Evolutionary conservation across 805 yeast species (phyloP).

Genomic region (Saccharomyces jurei): DNA sequence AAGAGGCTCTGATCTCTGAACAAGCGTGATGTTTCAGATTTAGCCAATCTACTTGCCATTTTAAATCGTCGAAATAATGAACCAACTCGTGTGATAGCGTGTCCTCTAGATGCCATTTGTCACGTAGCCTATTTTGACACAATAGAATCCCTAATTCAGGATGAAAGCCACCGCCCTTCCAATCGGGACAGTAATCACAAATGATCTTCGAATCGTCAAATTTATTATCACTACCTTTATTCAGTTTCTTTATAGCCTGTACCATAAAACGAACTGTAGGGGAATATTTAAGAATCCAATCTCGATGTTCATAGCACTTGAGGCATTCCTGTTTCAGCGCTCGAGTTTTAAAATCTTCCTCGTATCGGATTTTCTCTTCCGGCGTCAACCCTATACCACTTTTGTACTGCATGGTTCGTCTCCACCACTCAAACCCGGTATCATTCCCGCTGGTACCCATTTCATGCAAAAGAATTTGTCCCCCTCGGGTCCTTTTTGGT

Average conservation of each 20-base stretch:
- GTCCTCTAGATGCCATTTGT: conserved; percentile 80
- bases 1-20: conserved; percentile 89
- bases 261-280: conserved; percentile 85
- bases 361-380: conserved; percentile 48
- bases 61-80: conserved; percentile 85
- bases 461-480: conserved; percentile 1
- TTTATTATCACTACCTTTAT: conserved; percentile 7
- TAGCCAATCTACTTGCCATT: conserved; percentile 80
- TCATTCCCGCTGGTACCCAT: conserved; percentile 4
- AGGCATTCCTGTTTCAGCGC: conserved; percentile 49
- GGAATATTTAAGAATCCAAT: conserved; percentile 71
- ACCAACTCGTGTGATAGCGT: conserved; percentile 87
- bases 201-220: conserved; percentile 36
- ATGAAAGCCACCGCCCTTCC: conserved; percentile 85
- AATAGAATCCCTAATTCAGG: conserved; percentile 81
- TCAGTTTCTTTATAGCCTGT: conserved; percentile 66
- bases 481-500: neutral
- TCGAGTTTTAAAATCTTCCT: conserved; percentile 41
- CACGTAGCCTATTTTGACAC: conserved; percentile 73
- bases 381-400: conserved; percentile 59
- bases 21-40: conserved; percentile 92
- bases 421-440: conserved; percentile 73
- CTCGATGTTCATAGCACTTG: conserved; percentile 63
- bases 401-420: conserved; percentile 58
- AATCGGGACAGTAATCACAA: conserved; percentile 79